These are phyloP conservation scores for Litchi chinensis DNA, from an alignment of 345 rosid genomes.

Conservation along the genomic window DNA sequence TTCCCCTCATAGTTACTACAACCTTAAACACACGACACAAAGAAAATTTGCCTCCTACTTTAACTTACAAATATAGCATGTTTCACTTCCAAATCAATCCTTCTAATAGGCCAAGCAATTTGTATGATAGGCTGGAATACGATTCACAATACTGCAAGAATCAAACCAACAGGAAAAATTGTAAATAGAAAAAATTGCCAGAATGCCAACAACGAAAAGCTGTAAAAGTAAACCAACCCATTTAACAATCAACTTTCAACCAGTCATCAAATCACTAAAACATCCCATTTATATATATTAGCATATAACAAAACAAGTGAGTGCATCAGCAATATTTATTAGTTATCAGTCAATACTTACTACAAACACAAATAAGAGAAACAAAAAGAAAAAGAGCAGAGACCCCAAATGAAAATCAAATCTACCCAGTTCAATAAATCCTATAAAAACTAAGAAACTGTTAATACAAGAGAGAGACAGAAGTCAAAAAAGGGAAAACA, in stretches of 20 bases:
- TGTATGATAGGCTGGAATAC: neutral
- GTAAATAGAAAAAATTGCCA: neutral
- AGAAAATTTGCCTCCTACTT: neutral
- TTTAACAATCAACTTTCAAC: neutral
- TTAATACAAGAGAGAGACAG: neutral
- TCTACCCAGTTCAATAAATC: neutral
- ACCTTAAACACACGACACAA: neutral
- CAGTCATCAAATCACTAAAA: neutral
- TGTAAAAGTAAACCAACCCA: neutral
- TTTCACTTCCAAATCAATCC: slow-evolving; percentile 9
- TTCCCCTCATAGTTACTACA: slow-evolving; percentile 5
- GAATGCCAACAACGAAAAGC: neutral
- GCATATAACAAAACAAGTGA: neutral
- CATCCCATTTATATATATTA: neutral
- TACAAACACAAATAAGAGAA: neutral
- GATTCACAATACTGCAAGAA: neutral
- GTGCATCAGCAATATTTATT: neutral
- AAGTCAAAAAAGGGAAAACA: neutral
- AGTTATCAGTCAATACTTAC: neutral
- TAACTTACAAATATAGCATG: neutral
- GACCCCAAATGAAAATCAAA: neutral
- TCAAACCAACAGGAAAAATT: neutral
- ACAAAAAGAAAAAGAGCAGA: neutral
- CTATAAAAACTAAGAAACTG: neutral
- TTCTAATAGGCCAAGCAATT: neutral